These are phyloP conservation scores for Termitomyces titanicus DNA, from an alignment of 768 basidiomycete species.

Conservation along the genomic window DNA sequence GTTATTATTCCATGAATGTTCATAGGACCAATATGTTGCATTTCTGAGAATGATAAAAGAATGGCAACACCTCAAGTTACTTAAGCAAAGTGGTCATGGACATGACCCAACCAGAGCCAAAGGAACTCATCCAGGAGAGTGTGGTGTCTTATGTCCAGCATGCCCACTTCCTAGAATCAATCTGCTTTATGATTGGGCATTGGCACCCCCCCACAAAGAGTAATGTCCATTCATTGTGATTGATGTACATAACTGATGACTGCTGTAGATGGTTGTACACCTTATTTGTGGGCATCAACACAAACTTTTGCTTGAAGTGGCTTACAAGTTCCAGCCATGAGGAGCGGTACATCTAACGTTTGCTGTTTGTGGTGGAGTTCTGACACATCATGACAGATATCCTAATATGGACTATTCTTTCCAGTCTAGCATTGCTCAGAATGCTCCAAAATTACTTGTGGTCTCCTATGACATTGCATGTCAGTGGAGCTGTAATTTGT, in stretches of 20 bases:
- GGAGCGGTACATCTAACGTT: neutral
- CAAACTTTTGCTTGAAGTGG: no score
- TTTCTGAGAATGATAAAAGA: slow-evolving; percentile 8
- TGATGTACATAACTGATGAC: neutral
- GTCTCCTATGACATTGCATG: no score
- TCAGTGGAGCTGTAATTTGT: no score
- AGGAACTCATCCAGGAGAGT: slow-evolving; percentile 13
- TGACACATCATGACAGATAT: neutral
- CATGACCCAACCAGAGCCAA: slow-evolving; percentile 11
- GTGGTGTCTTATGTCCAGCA: slow-evolving; percentile 25
- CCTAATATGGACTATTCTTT: neutral
- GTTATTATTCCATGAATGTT: no score
- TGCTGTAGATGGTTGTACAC: slow-evolving; percentile 19
- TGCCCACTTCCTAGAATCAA: no score
- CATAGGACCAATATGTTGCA: neutral
- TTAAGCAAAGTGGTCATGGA: slow-evolving; percentile 11
- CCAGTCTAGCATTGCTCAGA: neutral
- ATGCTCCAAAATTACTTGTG: neutral
- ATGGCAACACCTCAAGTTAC: slow-evolving; percentile 13
- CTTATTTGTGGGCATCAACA: slow-evolving; percentile 22
- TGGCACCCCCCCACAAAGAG: slow-evolving; percentile 8
- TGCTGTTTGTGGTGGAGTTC: neutral
- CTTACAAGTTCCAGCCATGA: slow-evolving; percentile 19
- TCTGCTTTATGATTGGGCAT: slow-evolving; percentile 19
- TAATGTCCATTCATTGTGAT: no score